phyloP scores from a whole-genome alignment of 2,329 filamentous ascomycete genomes.

The Calonectria pseudoturangicola region DNA sequence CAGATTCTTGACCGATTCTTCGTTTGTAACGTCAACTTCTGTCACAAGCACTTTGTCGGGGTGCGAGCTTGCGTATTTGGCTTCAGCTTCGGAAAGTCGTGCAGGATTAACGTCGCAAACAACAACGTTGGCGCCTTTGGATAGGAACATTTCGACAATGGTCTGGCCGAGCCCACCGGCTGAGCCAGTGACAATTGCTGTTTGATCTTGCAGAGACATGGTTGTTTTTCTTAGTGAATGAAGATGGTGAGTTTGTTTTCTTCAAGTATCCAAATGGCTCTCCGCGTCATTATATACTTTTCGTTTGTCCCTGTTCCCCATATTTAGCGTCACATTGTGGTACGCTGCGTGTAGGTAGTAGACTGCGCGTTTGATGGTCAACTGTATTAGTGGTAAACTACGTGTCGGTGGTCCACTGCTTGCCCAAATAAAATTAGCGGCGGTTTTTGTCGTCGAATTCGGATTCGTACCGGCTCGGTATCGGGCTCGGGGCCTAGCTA shows the following conservation, averaged over 20 bases:
- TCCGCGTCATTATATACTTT: not conserved
- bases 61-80: slow-evolving; percentile 19
- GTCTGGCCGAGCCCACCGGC: slow-evolving; percentile 58
- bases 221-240: not conserved
- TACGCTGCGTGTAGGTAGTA: no score
- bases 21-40: slow-evolving; percentile 46
- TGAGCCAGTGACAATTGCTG: slow-evolving; percentile 58
- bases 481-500: no score
- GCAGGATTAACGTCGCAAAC: slow-evolving; percentile 57
- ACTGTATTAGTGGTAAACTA: no score
- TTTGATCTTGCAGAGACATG: slow-evolving; percentile 48
- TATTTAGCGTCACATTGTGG: no score
- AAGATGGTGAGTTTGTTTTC: not conserved
- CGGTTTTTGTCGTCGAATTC: no score
- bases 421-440: no score
- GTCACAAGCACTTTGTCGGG: slow-evolving; percentile 30
- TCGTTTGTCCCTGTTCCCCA: no score
- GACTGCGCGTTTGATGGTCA: no score
- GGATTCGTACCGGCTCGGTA: no score
- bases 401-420: no score
- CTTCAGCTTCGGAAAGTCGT: slow-evolving; percentile 39
- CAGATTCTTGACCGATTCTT: slow-evolving; percentile 53
- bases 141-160: slow-evolving; percentile 56
- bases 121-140: slow-evolving; percentile 57
- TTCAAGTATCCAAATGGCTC: not conserved